Conservation (phyloP, 495 filamentous ascomycete species). For the Tuber microsphaerosporum region DNA sequence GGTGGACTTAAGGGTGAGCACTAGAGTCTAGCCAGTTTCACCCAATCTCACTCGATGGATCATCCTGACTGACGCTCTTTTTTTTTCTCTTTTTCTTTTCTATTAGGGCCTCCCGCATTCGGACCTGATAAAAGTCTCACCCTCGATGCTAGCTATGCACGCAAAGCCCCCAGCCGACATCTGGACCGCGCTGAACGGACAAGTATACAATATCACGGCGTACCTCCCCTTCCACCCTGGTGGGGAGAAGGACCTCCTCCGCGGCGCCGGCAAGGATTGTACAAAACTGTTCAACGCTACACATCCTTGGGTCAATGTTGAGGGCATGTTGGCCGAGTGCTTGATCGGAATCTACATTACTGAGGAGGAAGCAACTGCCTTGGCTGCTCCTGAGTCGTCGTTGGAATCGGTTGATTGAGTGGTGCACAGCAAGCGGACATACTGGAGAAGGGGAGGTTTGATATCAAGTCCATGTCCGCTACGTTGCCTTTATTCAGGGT, state of each 20-base stretch:
- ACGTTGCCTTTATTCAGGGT: not conserved
- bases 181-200: constrained; percentile 78
- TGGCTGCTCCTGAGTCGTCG: constrained; percentile 40
- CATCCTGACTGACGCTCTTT: constrained; percentile 1
- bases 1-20: constrained; percentile 35
- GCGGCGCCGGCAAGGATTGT: constrained; percentile 69
- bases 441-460: not conserved
- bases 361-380: constrained; percentile 55
- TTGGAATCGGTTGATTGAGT: constrained; percentile 67
- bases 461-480: not conserved
- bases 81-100: constrained; percentile 1
- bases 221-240: constrained; percentile 90
- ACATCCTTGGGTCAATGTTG: constrained; percentile 97
- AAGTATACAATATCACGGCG: constrained; percentile 87
- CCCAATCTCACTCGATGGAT: not conserved
- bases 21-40: not conserved
- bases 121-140: constrained; percentile 60
- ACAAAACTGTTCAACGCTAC: constrained; percentile 79
- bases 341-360: constrained; percentile 76
- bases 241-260: constrained; percentile 75
- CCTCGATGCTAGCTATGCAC: constrained; percentile 63
- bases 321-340: constrained; percentile 82
- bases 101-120: constrained; percentile 51
- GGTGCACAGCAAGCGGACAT: not conserved
- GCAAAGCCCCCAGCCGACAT: constrained; percentile 75